Evolutionary conservation across 2,329 filamentous ascomycete genomes (phyloP).

Genomic region (Colletotrichum aenigma): DNA sequence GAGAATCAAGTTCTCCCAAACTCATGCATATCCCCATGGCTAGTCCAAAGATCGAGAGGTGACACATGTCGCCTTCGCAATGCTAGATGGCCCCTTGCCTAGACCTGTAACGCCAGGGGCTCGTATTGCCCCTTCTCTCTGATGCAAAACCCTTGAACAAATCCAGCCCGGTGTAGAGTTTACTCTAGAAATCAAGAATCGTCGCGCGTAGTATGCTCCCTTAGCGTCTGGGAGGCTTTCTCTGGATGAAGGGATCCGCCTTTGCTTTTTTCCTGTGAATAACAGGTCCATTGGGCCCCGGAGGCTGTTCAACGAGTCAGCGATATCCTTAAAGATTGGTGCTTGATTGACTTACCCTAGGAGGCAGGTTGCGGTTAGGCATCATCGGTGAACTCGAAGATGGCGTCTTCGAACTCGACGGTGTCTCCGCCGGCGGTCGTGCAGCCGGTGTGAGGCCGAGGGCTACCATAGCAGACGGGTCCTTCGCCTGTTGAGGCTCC

Average conservation of each 20-base stretch:
- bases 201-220: neutral
- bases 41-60: conserved; percentile 4
- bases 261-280: conserved; percentile 41
- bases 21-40: neutral
- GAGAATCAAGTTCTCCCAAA: neutral
- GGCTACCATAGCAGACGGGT: conserved; percentile 58
- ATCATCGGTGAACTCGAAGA: neutral
- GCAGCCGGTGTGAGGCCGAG: conserved; percentile 52
- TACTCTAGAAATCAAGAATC: conserved; percentile 17
- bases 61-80: neutral
- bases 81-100: neutral
- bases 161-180: neutral
- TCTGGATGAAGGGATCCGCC: conserved; percentile 50
- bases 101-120: conserved; percentile 16
- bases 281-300: conserved; percentile 16
- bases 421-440: conserved; percentile 37
- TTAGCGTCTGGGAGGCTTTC: conserved; percentile 31
- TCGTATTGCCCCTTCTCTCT: neutral
- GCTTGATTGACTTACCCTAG: neutral
- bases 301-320: conserved; percentile 2
- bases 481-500: conserved; percentile 33
- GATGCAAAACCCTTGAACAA: conserved; percentile 5
- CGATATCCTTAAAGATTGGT: neutral
- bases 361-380: conserved; percentile 1
- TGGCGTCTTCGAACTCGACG: conserved; percentile 11